Evolutionary conservation across 768 basidiomycete genomes (phyloP).

Genomic region (Amanita jacksonii): DNA sequence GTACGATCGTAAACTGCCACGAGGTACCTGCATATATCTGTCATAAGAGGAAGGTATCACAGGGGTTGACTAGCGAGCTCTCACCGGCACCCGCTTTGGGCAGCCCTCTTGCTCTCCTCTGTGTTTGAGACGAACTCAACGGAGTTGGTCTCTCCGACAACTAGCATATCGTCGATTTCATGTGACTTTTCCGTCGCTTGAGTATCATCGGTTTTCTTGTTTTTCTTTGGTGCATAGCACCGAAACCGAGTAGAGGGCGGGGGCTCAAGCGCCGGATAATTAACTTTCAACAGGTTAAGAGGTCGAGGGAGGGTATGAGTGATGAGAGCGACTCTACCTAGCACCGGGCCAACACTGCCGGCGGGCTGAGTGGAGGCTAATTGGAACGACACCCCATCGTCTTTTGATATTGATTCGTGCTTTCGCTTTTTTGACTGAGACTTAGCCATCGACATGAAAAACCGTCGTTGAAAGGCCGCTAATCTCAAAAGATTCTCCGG

Average conservation of each 20-base stretch:
- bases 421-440: constrained; percentile 35
- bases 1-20: constrained; percentile 74
- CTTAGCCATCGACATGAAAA: constrained; percentile 25
- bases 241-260: constrained; percentile 50
- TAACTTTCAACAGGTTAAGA: constrained; percentile 16
- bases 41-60: constrained; percentile 4
- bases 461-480: constrained; percentile 14
- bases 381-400: constrained; percentile 16
- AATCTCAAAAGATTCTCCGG: not conserved
- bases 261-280: constrained; percentile 56
- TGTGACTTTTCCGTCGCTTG: constrained; percentile 11
- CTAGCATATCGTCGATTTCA: constrained; percentile 31
- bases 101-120: constrained; percentile 37
- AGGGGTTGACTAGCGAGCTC: constrained; percentile 16
- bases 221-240: constrained; percentile 43
- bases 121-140: constrained; percentile 74
- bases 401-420: constrained; percentile 21
- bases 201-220: constrained; percentile 20
- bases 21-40: constrained; percentile 56
- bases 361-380: constrained; percentile 16
- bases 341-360: constrained; percentile 26
- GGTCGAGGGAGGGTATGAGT: not conserved
- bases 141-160: constrained; percentile 77
- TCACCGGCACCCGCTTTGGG: constrained; percentile 60
- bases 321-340: constrained; percentile 20